Percentiles rank a stretch among this genome's conserved stretches.
Evolutionary conservation across 495 filamentous ascomycete species (phyloP).

Genomic region (Hypomontagnella submonticulosa): DNA sequence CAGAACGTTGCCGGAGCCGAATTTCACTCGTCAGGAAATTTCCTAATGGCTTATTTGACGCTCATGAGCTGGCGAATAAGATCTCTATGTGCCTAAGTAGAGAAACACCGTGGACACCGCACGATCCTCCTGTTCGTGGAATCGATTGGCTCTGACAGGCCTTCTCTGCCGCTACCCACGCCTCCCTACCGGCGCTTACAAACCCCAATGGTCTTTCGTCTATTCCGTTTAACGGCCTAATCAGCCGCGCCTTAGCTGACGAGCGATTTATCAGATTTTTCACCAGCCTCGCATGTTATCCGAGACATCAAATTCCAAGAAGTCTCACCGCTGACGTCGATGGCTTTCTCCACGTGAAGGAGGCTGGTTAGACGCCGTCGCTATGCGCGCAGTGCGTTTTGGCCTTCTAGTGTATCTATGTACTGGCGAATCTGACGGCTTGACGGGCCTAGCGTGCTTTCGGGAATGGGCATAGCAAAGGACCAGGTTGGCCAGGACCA

Average conservation of each 20-base stretch:
- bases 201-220: slow-evolving; percentile 9
- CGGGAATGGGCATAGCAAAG: slow-evolving; percentile 16
- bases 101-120: background rate
- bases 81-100: background rate
- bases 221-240: slow-evolving; percentile 1
- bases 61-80: slow-evolving; percentile 16
- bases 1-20: background rate
- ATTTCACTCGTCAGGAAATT: slow-evolving; percentile 7
- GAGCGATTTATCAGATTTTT: slow-evolving; percentile 1
- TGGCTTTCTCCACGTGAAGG: background rate
- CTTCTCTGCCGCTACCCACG: slow-evolving; percentile 9
- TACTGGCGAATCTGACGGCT: background rate
- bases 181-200: slow-evolving; percentile 32
- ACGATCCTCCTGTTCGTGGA: slow-evolving; percentile 29
- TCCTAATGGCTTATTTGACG: slow-evolving; percentile 35
- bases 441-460: slow-evolving; percentile 7
- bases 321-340: slow-evolving; percentile 34
- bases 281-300: slow-evolving; percentile 14
- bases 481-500: slow-evolving; percentile 37
- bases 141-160: slow-evolving; percentile 26
- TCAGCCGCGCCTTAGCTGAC: slow-evolving; percentile 39
- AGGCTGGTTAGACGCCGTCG: slow-evolving; percentile 4
- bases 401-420: slow-evolving; percentile 1
- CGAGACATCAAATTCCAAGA: slow-evolving; percentile 21
- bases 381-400: slow-evolving; percentile 26